Evolutionary conservation across 2,329 filamentous ascomycete species (phyloP), one percentile per base, ranked within the genome.

Genomic region (Fusarium udum): DNA sequence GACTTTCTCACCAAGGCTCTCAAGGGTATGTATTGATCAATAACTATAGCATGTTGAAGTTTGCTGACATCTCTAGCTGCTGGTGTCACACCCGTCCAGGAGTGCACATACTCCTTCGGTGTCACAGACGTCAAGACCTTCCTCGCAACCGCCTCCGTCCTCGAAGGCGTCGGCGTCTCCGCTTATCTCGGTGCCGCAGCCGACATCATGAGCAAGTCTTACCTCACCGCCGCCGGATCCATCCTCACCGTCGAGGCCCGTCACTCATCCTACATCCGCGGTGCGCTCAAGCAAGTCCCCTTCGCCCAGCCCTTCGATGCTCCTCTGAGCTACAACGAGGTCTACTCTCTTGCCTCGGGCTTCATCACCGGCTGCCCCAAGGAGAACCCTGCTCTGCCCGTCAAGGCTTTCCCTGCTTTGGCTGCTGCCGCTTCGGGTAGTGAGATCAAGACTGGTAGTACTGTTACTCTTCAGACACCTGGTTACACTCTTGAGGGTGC

Each of bases 81-180:
- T 28, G 88, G 86, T 49, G 85, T 82, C 31, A 83, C 80, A 0
- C 85, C 90, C 24, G 87, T 91, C 16, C 76, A 81, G 18, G 84
- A 84, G 34, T 90, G 88, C 80, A 86, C 80, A 3, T 92, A 92
- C 82, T 77, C 82, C 59, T 92, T 92, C 51, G 89, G 89, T 51
- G 83, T 84, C 67, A 90, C 90, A 70, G 84, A 87, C 68, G 85
- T 86, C 79, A 86, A 89, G 71, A 82, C 83, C 28, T 91, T 91
- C 81, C 82, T 92, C 1, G 87, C 86, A 8, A 91, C 90, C 3
- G 90, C 87, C 32, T 87, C 87, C 63, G 90, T 93, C 77, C 83
- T 93, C 36, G 87, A 92, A 63, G 91, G 92, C 77, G 86, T 91
- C 37, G 87, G 91, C 15, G 91, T 93, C 82, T 87, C 87, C 4